These are phyloP conservation scores for Collybiopsis confluens DNA, from an alignment of 768 basidiomycete species.

Conservation along the genomic window DNA sequence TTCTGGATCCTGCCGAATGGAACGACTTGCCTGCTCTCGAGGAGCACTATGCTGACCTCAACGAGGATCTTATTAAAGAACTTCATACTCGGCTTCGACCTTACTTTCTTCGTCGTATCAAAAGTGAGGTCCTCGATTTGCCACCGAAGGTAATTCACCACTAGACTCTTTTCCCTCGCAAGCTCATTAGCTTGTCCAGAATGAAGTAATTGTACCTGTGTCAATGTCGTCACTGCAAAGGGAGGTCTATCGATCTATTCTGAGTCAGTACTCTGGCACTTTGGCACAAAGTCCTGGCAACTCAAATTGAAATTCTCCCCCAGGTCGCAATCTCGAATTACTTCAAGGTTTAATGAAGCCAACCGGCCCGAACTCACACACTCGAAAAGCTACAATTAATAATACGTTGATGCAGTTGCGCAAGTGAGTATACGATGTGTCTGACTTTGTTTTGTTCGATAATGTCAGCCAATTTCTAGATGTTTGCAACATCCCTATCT, in stretches of 20 bases:
- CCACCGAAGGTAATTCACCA: slow-evolving; percentile 70
- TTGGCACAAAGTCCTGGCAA: slow-evolving; percentile 9
- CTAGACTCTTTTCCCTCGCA: neutral
- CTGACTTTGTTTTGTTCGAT: no score
- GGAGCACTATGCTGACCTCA: slow-evolving; percentile 71
- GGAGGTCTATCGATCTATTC: slow-evolving; percentile 80
- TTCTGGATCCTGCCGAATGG: slow-evolving; percentile 80
- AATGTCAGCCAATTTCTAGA: no score
- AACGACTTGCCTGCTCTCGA: slow-evolving; percentile 69
- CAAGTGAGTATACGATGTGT: slow-evolving; percentile 45
- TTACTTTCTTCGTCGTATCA: slow-evolving; percentile 91
- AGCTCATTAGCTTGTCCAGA: slow-evolving; percentile 36
- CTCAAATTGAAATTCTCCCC: neutral
- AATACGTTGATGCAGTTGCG: slow-evolving; percentile 87
- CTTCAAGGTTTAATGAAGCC: slow-evolving; percentile 56
- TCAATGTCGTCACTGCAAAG: slow-evolving; percentile 85
- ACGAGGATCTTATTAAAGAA: slow-evolving; percentile 74
- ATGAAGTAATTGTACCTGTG: slow-evolving; percentile 88
- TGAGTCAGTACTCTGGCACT: slow-evolving; percentile 52
- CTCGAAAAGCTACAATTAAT: slow-evolving; percentile 57
- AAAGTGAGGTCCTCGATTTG: slow-evolving; percentile 88
- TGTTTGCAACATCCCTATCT: slow-evolving; percentile 93
- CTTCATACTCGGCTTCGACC: slow-evolving; percentile 78
- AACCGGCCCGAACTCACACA: slow-evolving; percentile 24
- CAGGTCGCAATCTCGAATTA: slow-evolving; percentile 69